Evolutionary conservation across 345 rosid species (phyloP).

Genomic region (Eucalyptus tenuipes): DNA sequence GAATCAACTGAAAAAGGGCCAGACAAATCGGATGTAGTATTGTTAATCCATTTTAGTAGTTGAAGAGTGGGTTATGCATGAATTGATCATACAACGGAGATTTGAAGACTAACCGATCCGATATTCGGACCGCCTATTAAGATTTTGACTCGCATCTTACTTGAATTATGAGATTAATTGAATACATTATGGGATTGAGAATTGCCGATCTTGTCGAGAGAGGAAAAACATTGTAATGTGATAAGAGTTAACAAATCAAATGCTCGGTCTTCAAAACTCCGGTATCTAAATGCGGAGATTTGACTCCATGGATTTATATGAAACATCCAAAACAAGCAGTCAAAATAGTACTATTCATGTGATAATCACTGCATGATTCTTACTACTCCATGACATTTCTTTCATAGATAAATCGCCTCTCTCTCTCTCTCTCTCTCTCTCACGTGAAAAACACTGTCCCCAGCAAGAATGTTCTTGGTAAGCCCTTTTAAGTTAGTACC

Average conservation of each 20-base stretch:
- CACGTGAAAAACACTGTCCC: not conserved
- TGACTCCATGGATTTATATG: not conserved
- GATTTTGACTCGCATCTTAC: not conserved
- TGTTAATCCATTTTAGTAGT: not conserved
- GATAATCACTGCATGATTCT: not conserved
- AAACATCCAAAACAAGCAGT: not conserved
- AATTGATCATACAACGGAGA: not conserved
- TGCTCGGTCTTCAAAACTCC: not conserved
- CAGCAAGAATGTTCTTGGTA: not conserved
- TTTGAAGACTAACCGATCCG: not conserved
- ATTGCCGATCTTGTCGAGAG: accelerated
- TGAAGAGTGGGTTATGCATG: not conserved
- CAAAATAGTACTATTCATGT: not conserved
- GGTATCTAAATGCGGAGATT: not conserved
- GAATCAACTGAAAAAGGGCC: not conserved
- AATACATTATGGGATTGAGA: accelerated
- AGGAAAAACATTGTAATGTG: not conserved
- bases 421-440: not conserved
- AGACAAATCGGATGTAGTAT: not conserved
- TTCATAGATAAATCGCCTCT: not conserved
- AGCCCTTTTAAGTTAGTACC: not conserved
- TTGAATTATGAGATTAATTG: not conserved
- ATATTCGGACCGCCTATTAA: accelerated
- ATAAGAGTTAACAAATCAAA: not conserved
- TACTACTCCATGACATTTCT: not conserved